Evolutionary conservation across 176 grass and related monocot species (phyloP).

Genomic region (Ensete glaucum): DNA sequence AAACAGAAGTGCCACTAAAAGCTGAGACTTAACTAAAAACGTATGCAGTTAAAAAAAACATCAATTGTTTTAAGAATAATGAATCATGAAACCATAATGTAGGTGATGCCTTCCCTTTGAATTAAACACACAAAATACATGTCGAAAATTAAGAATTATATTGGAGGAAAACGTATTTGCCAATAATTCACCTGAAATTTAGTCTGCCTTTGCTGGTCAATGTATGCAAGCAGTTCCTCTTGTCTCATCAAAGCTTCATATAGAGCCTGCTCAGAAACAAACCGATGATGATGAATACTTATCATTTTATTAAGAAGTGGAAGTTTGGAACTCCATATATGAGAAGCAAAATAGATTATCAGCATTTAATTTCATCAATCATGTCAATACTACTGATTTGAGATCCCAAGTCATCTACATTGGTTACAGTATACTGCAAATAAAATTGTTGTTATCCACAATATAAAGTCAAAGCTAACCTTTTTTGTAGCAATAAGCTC

Average conservation of each 20-base stretch:
- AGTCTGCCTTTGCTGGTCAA: slow-evolving; percentile 40
- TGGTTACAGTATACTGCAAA: not conserved
- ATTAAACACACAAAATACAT: no score
- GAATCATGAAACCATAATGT: no score
- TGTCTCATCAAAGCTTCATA: slow-evolving; percentile 68
- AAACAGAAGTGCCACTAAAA: no score
- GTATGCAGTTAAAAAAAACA: no score
- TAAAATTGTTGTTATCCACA: not conserved
- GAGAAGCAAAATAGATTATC: no score
- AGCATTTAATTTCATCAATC: no score
- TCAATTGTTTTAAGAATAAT: no score
- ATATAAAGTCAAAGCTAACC: slow-evolving; percentile 28
- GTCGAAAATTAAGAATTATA: not conserved
- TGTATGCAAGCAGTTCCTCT: slow-evolving; percentile 76
- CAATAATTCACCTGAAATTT: slow-evolving; percentile 46
- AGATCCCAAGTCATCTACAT: not conserved
- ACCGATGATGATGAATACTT: not conserved
- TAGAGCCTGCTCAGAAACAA: slow-evolving; percentile 33
- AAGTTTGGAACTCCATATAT: not conserved
- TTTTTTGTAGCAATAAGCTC: slow-evolving; percentile 92
- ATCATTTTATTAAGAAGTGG: not conserved
- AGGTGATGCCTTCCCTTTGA: no score
- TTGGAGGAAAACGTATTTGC: slow-evolving; percentile 3
- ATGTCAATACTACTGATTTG: not conserved
- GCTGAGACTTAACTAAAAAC: no score